These are phyloP conservation scores for Coemansia sp. DNA, from an alignment of 192 early-diverging fungal genomes.

Conservation along the genomic window DNA sequence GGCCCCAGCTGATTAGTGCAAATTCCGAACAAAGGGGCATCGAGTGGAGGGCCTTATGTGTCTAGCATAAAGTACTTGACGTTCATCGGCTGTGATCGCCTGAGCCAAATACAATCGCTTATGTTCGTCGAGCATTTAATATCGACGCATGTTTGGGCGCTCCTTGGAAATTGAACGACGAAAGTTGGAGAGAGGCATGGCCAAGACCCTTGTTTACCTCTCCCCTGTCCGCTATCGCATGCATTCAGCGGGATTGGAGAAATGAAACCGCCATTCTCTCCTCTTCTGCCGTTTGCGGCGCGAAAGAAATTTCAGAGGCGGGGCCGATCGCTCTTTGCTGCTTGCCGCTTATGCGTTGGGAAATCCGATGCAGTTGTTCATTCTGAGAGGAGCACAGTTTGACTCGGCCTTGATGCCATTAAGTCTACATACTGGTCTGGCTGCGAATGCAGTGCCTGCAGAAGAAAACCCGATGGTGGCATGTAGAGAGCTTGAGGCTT, in stretches of 20 bases:
- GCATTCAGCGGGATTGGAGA: background rate
- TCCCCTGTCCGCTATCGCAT: background rate
- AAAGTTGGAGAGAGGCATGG: background rate
- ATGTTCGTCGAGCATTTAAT: conserved; percentile 1
- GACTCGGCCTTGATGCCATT: background rate
- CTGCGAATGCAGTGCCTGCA: background rate
- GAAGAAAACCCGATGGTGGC: background rate
- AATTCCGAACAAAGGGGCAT: conserved; percentile 10
- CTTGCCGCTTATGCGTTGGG: no score
- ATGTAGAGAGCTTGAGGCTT: background rate
- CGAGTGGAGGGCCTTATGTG: background rate
- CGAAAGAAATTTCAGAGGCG: no score
- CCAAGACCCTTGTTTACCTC: background rate
- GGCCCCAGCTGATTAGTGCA: background rate
- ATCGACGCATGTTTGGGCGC: background rate
- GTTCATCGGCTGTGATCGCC: background rate
- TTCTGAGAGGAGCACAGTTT: no score
- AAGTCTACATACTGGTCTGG: background rate
- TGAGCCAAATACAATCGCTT: background rate
- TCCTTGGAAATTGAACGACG: no score
- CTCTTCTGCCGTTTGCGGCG: no score
- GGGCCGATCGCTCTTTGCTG: no score
- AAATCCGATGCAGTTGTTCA: no score
- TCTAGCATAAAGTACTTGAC: background rate
- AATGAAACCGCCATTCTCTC: no score